Percentiles rank a stretch among this genome's conserved stretches.
phyloP scores from a whole-genome alignment of 768 basidiomycete species.

The Suillus bovinus region DNA sequence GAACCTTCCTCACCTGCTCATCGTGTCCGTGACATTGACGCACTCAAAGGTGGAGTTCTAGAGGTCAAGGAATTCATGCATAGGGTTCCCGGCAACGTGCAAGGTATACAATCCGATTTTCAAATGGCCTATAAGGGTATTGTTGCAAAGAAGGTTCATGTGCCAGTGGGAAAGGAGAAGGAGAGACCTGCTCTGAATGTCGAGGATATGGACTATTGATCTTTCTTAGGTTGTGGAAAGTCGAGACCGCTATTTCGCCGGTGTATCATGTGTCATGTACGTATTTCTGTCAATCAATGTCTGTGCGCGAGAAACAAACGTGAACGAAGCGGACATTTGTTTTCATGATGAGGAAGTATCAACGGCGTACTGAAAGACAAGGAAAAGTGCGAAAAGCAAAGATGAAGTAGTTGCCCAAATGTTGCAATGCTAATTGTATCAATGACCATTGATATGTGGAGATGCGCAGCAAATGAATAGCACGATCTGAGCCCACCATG shows the following conservation, averaged over 20 bases:
- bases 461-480: no score
- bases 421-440: no score
- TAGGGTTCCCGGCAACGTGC: slow-evolving; percentile 21
- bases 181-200: slow-evolving; percentile 26
- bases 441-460: no score
- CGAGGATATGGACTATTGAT: slow-evolving; percentile 21
- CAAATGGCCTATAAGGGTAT: slow-evolving; percentile 36
- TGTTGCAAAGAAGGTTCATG: slow-evolving; percentile 14
- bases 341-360: no score
- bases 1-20: slow-evolving; percentile 34
- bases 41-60: slow-evolving; percentile 28
- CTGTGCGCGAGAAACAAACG: not conserved
- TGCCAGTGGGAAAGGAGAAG: slow-evolving; percentile 7
- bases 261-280: not conserved
- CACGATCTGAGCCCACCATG: no score
- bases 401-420: no score
- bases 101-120: slow-evolving; percentile 28
- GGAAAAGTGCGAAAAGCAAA: no score
- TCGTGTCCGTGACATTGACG: slow-evolving; percentile 17
- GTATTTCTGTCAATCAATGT: not conserved
- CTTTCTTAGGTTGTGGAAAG: not conserved
- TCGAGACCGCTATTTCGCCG: not conserved
- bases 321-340: no score
- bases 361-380: no score
- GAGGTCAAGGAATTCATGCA: slow-evolving; percentile 31